Percentiles rank a stretch among this genome's conserved stretches.
phyloP scores from a whole-genome alignment of 2,329 filamentous ascomycete genomes.

The Talaromyces rugulosus region DNA sequence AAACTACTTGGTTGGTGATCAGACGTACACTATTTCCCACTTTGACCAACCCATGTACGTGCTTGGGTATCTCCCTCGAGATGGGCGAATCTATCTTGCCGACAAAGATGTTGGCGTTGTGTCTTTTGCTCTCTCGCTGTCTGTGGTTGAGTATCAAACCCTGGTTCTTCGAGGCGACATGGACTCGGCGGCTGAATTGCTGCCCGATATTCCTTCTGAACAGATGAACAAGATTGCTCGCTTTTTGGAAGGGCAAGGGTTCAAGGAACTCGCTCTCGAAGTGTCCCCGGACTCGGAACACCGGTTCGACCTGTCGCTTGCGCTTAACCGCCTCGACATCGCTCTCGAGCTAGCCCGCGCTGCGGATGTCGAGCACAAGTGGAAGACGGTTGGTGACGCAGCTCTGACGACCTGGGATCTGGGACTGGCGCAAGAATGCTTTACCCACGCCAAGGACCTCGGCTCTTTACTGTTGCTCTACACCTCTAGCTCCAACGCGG shows the following conservation, averaged over 20 bases:
- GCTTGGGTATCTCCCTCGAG: conserved; percentile 88
- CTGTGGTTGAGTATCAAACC: conserved; percentile 95
- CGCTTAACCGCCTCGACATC: conserved; percentile 76
- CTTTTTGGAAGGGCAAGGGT: conserved; percentile 94
- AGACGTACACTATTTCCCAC: conserved; percentile 95
- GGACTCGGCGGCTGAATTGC: conserved; percentile 81
- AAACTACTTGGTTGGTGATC: conserved; percentile 96
- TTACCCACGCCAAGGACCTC: conserved; percentile 82
- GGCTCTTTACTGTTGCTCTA: conserved; percentile 85
- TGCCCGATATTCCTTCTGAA: conserved; percentile 78
- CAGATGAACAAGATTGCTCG: conserved; percentile 98
- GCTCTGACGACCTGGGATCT: conserved; percentile 85
- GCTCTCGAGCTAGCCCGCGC: conserved; percentile 78
- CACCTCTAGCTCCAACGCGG: conserved; percentile 75
- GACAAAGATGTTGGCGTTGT: conserved; percentile 94
- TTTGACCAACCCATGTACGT: conserved; percentile 96
- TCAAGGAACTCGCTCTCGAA: conserved; percentile 91
- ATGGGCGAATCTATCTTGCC: conserved; percentile 89
- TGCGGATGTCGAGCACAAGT: conserved; percentile 90
- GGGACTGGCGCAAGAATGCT: conserved; percentile 84
- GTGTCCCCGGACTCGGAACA: conserved; percentile 94
- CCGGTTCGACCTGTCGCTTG: conserved; percentile 87
- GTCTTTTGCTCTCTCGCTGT: conserved; percentile 84
- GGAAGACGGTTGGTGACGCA: conserved; percentile 94
- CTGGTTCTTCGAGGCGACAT: conserved; percentile 90